Evolutionary conservation across 768 basidiomycete genomes (phyloP).

Genomic region (Naganishia onofrii): DNA sequence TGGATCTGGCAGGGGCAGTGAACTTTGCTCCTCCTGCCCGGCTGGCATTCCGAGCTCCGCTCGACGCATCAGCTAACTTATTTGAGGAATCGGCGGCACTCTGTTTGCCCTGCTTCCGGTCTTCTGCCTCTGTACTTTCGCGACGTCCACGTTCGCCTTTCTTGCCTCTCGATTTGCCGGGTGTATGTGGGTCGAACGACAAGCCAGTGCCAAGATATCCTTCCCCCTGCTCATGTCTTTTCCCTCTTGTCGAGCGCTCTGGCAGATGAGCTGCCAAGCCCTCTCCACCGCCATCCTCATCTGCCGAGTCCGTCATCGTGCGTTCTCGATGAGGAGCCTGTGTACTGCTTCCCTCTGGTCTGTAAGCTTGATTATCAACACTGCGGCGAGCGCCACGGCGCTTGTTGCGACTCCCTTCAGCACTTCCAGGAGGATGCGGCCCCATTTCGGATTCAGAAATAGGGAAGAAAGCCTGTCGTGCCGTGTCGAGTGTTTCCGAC

Average conservation of each 20-base stretch:
- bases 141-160: slow-evolving; percentile 20
- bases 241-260: slow-evolving; percentile 36
- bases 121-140: slow-evolving; percentile 1
- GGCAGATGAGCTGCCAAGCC: slow-evolving; percentile 15
- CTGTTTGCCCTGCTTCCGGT: neutral
- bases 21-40: slow-evolving; percentile 4
- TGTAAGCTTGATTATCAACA: slow-evolving; percentile 4
- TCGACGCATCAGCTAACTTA: neutral
- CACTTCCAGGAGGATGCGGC: neutral
- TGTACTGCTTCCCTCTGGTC: neutral
- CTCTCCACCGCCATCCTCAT: slow-evolving; percentile 10
- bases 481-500: neutral
- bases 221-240: slow-evolving; percentile 41
- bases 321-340: neutral
- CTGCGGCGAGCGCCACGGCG: neutral
- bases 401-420: neutral
- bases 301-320: slow-evolving; percentile 9
- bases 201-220: slow-evolving; percentile 46
- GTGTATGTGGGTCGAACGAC: slow-evolving; percentile 37
- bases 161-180: slow-evolving; percentile 34
- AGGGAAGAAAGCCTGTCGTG: slow-evolving; percentile 15
- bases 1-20: slow-evolving; percentile 23
- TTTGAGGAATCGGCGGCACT: neutral
- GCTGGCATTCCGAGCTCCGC: neutral
- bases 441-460: neutral